These are phyloP conservation scores for Debaryomycetaceae sp. DNA, from an alignment of 1,139 yeast species.

Conservation along the genomic window DNA sequence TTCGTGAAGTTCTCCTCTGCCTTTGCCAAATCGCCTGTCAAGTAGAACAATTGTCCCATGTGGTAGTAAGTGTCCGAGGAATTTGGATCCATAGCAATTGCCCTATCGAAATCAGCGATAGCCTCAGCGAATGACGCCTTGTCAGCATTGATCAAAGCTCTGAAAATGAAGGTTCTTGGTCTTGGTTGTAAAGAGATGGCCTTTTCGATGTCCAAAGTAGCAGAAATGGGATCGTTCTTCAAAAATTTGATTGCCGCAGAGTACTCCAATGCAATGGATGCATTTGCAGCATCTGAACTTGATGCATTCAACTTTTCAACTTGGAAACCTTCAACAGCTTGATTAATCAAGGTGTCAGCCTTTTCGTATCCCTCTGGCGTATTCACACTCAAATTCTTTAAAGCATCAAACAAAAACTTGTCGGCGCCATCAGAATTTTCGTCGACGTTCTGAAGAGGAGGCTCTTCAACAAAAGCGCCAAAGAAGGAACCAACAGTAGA, in stretches of 20 bases:
- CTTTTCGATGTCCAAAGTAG: slow-evolving; percentile 53
- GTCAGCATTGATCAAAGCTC: slow-evolving; percentile 85
- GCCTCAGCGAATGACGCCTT: slow-evolving; percentile 62
- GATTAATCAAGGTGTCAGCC: slow-evolving; percentile 66
- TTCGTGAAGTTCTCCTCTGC: slow-evolving; percentile 77
- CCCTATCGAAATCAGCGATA: slow-evolving; percentile 66
- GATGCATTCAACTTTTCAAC: slow-evolving; percentile 32
- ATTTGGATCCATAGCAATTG: slow-evolving; percentile 64
- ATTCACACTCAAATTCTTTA: slow-evolving; percentile 59
- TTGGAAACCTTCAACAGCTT: slow-evolving; percentile 60
- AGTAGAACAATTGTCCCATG: slow-evolving; percentile 86
- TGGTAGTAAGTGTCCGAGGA: slow-evolving; percentile 89
- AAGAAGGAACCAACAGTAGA: slow-evolving; percentile 84
- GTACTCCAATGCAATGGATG: slow-evolving; percentile 73
- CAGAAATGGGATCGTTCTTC: slow-evolving; percentile 68
- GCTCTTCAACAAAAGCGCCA: slow-evolving; percentile 59
- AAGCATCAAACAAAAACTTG: slow-evolving; percentile 64
- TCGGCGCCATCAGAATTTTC: slow-evolving; percentile 52
- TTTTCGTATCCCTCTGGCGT: slow-evolving; percentile 69
- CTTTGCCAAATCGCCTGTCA: slow-evolving; percentile 68
- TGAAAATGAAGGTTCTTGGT: slow-evolving; percentile 76
- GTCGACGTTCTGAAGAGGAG: slow-evolving; percentile 48
- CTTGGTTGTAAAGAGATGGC: slow-evolving; percentile 72
- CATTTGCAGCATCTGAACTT: slow-evolving; percentile 49
- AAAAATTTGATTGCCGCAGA: slow-evolving; percentile 80